Conservation (phyloP, 108 stramenopile genomes). For the Cyclostephanos tholiformis region DNA sequence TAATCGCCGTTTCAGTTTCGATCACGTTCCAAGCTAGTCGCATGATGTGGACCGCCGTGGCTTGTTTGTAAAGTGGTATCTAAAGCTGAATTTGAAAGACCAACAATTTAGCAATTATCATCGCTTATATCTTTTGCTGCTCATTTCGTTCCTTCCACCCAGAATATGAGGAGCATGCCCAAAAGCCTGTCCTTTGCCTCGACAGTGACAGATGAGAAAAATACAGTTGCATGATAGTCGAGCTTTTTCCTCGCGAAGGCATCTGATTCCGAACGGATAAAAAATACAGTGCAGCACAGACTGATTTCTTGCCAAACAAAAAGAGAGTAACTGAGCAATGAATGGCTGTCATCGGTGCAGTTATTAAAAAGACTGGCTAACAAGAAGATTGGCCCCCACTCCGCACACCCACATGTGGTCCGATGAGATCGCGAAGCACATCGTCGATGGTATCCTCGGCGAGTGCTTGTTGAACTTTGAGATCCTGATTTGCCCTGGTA, state of each 20-base stretch:
- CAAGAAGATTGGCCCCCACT: too few relatives aligned
- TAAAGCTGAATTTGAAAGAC: slow-evolving; percentile 47
- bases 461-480: slow-evolving; percentile 44
- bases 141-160: background rate
- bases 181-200: too few relatives aligned
- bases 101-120: slow-evolving; percentile 49
- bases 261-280: background rate
- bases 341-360: background rate
- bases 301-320: too few relatives aligned
- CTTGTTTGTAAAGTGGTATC: slow-evolving; percentile 44
- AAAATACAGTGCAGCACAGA: too few relatives aligned
- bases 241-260: background rate
- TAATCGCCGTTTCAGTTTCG: slow-evolving; percentile 12
- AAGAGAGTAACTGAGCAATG: background rate
- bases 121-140: slow-evolving; percentile 27
- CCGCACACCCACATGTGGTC: background rate
- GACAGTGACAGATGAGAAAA: background rate
- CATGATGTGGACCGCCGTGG: background rate
- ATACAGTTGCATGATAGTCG: background rate
- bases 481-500: slow-evolving; percentile 17
- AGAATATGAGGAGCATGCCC: background rate
- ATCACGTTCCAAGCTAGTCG: slow-evolving; percentile 28
- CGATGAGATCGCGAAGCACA: slow-evolving; percentile 45
- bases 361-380: background rate
- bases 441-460: slow-evolving; percentile 49